Percentiles rank a stretch among this genome's conserved stretches.
Conservation (phyloP, 768 basidiomycete species). For the Agaricus bisporus region DNA sequence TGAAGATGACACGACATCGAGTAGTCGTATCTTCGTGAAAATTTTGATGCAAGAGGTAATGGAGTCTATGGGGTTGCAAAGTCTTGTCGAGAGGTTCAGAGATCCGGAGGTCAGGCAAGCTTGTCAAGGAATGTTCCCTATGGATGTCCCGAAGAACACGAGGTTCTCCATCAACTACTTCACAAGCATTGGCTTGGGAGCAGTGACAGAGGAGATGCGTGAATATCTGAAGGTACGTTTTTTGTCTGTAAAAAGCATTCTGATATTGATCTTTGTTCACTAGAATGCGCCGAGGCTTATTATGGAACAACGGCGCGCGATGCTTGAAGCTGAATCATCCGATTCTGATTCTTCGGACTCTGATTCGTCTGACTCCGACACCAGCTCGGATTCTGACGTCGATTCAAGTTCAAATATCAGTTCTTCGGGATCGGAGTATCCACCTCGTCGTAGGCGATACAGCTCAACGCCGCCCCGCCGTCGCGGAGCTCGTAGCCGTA, state of each 20-base stretch:
- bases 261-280: background rate
- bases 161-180: conserved; percentile 98
- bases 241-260: background rate
- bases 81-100: conserved; percentile 82
- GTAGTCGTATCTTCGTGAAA: conserved; percentile 95
- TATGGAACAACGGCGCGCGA: conserved; percentile 89
- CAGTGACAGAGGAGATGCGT: conserved; percentile 92
- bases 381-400: conserved; percentile 8
- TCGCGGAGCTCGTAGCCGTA: background rate
- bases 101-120: conserved; percentile 74
- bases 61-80: conserved; percentile 89
- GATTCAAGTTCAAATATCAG: conserved; percentile 13
- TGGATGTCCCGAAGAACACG: conserved; percentile 95
- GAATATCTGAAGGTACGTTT: conserved; percentile 82
- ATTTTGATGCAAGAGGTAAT: conserved; percentile 94
- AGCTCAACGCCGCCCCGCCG: conserved; percentile 19
- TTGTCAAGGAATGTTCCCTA: conserved; percentile 87
- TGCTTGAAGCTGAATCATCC: conserved; percentile 65
- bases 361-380: conserved; percentile 18
- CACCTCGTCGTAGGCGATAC: conserved; percentile 19
- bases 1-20: conserved; percentile 96
- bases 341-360: conserved; percentile 32
- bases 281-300: conserved; percentile 90
- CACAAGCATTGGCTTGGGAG: conserved; percentile 88
- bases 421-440: conserved; percentile 5